A percentile compares a stretch with the other conserved stretches of the same genome.
Conservation (phyloP, 495 filamentous ascomycete species). For the Parmelia sp. region DNA sequence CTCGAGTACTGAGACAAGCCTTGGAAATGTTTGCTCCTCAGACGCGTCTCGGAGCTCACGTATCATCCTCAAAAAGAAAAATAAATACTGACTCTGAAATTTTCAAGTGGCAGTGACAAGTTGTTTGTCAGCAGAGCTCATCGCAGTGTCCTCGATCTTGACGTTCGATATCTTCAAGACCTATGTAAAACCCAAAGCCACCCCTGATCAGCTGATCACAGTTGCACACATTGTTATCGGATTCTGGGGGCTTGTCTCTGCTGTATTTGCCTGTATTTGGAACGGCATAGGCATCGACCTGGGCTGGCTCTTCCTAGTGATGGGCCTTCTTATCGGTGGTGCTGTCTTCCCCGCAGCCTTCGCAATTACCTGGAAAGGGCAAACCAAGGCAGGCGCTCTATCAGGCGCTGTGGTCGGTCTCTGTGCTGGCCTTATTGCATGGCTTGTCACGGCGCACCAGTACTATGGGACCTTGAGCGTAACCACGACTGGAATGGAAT, state of each 20-base stretch:
- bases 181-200: slow-evolving; percentile 43
- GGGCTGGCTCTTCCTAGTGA: slow-evolving; percentile 41
- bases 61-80: no score
- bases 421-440: slow-evolving; percentile 39
- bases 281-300: slow-evolving; percentile 41
- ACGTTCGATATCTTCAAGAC: slow-evolving; percentile 53
- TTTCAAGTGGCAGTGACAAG: slow-evolving; percentile 51
- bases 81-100: no score
- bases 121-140: slow-evolving; percentile 45
- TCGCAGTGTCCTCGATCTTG: slow-evolving; percentile 48
- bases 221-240: slow-evolving; percentile 44
- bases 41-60: no score
- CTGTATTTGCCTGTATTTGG: slow-evolving; percentile 39
- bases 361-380: slow-evolving; percentile 44
- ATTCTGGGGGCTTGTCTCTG: slow-evolving; percentile 43
- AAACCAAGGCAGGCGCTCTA: slow-evolving; percentile 40
- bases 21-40: no score
- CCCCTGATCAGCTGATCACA: slow-evolving; percentile 38
- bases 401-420: slow-evolving; percentile 40
- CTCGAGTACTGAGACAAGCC: no score
- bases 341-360: slow-evolving; percentile 47
- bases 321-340: slow-evolving; percentile 43
- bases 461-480: slow-evolving; percentile 44
- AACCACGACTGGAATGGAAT: slow-evolving; percentile 36
- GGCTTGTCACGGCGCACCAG: slow-evolving; percentile 41